Conservation (phyloP, 768 basidiomycete genomes). For the Agrocybe praecox region DNA sequence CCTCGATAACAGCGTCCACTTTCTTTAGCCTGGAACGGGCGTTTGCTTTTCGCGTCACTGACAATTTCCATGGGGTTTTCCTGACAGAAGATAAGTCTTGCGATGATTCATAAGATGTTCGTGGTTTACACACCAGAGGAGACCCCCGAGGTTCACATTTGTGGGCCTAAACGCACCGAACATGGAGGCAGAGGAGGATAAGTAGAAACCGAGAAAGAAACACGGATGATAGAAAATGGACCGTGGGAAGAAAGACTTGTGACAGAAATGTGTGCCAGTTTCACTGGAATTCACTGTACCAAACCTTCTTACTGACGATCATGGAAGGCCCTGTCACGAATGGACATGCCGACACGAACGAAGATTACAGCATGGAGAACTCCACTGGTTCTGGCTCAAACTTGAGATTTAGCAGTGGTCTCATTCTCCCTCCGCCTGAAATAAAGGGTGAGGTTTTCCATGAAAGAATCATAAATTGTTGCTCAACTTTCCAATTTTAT, state of each 20-base stretch:
- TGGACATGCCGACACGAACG: constrained; percentile 36
- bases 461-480: too few relatives aligned
- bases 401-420: constrained; percentile 73
- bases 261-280: neutral
- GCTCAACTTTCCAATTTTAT: neutral
- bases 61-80: constrained; percentile 96
- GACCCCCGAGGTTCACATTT: constrained; percentile 67
- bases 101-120: neutral
- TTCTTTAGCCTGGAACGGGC: constrained; percentile 86
- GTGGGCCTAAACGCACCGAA: constrained; percentile 85
- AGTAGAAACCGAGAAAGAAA: neutral
- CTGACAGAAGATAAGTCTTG: constrained; percentile 39
- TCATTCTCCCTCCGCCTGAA: constrained; percentile 95
- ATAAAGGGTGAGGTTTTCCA: constrained; percentile 75
- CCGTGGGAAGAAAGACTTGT: constrained; percentile 30
- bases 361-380: constrained; percentile 42
- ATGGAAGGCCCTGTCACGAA: constrained; percentile 34
- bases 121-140: constrained; percentile 72
- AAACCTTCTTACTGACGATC: constrained; percentile 9
- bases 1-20: constrained; percentile 92
- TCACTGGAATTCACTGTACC: neutral
- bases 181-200: constrained; percentile 44
- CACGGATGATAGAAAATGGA: constrained; percentile 16
- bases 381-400: constrained; percentile 23
- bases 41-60: constrained; percentile 90